phyloP scores from a whole-genome alignment of 768 basidiomycete species.

The Boletus barrowsii region DNA sequence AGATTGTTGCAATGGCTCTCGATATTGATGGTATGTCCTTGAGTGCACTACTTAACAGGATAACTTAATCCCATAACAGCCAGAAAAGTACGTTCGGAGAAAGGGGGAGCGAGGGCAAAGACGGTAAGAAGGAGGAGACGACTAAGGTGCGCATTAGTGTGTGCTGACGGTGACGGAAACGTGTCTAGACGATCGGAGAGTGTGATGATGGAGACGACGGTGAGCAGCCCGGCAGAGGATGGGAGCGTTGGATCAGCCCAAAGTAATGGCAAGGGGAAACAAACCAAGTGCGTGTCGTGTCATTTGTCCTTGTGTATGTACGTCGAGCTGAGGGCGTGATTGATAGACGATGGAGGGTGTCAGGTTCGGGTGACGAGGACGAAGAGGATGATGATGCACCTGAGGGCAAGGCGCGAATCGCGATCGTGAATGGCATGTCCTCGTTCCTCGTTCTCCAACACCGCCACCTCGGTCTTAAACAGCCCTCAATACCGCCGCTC shows the following conservation, averaged over 20 bases:
- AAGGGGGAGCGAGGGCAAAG: constrained; percentile 35
- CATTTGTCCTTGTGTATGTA: background rate
- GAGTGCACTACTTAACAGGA: no score
- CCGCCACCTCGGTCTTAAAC: no score
- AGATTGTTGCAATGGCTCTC: no score
- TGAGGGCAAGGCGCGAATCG: constrained; percentile 17
- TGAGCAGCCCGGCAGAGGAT: constrained; percentile 38
- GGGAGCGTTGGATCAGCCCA: constrained; percentile 26
- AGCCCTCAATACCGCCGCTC: no score
- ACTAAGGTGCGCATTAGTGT: background rate
- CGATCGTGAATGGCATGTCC: no score
- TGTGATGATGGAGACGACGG: constrained; percentile 42
- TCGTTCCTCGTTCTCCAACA: no score
- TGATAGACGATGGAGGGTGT: constrained; percentile 53
- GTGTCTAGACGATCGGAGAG: constrained; percentile 57
- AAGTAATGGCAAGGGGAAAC: constrained; percentile 32
- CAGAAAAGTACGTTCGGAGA: no score
- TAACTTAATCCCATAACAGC: no score
- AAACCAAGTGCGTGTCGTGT: constrained; percentile 37
- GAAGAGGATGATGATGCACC: constrained; percentile 40
- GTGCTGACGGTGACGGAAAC: background rate
- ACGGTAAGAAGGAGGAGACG: constrained; percentile 32
- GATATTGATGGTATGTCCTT: no score
- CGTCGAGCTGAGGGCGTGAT: background rate
- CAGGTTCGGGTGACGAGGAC: constrained; percentile 47